Evolutionary conservation across 2,329 filamentous ascomycete genomes (phyloP).

Genomic region (Lasiodiplodia hormozganensis): DNA sequence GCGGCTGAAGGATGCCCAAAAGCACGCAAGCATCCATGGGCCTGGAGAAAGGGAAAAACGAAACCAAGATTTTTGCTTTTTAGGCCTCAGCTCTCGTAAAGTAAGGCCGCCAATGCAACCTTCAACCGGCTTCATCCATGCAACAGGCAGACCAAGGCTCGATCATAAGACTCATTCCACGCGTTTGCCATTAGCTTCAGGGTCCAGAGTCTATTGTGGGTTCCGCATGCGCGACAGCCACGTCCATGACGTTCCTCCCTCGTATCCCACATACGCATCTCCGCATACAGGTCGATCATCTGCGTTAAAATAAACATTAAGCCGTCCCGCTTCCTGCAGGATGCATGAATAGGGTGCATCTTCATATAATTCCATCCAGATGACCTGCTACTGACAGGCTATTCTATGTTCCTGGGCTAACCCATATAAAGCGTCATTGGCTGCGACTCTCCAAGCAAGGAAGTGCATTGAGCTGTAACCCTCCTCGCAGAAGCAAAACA

Average conservation of each 20-base stretch:
- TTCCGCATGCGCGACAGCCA: not conserved
- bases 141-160: not conserved
- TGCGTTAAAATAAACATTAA: not conserved
- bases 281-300: not conserved
- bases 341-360: not conserved
- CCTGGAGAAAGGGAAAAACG: not conserved
- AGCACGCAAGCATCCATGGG: not conserved
- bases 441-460: not conserved
- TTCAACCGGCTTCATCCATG: conserved; percentile 4
- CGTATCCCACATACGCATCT: not conserved
- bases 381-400: not conserved
- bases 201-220: not conserved
- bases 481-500: not conserved
- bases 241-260: not conserved
- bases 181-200: not conserved
- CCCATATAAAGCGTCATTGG: not conserved
- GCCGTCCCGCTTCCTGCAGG: not conserved
- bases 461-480: not conserved
- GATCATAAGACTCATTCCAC: not conserved
- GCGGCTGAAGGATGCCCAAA: not conserved
- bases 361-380: not conserved
- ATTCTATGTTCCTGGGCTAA: not conserved
- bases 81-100: no score
- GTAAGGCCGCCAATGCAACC: not conserved
- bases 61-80: not conserved